phyloP scores from a whole-genome alignment of 148 eudicot species.

The Fallopia convolvulus region DNA sequence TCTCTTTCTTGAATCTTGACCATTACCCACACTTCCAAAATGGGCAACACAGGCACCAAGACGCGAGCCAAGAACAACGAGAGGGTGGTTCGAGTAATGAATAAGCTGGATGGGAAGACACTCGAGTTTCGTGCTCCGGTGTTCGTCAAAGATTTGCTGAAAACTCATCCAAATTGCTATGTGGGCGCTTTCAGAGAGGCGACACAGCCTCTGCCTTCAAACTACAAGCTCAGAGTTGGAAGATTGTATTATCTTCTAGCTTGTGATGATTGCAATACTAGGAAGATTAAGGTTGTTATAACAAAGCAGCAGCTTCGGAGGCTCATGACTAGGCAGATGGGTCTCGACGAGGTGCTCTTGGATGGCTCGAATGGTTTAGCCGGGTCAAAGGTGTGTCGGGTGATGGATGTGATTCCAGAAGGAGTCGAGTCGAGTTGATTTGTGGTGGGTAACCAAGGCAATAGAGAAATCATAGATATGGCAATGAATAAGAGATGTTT shows the following conservation, averaged over 20 bases:
- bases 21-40: not conserved
- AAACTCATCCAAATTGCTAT: constrained; percentile 21
- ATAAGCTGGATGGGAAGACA: constrained; percentile 36
- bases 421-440: constrained; percentile 13
- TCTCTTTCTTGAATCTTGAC: not conserved
- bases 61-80: constrained; percentile 11
- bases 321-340: constrained; percentile 28
- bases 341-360: constrained; percentile 22
- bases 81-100: constrained; percentile 31
- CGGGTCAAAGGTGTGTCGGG: not conserved
- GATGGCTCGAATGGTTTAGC: not conserved
- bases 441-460: not conserved
- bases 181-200: constrained; percentile 39
- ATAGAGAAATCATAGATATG: not conserved
- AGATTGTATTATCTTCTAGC: constrained; percentile 38
- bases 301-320: constrained; percentile 51
- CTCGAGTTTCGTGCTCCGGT: constrained; percentile 38
- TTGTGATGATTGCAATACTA: constrained; percentile 9
- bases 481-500: not conserved
- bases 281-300: constrained; percentile 56
- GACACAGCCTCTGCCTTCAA: constrained; percentile 30
- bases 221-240: constrained; percentile 34
- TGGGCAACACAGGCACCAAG: not conserved
- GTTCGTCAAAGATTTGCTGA: constrained; percentile 32
- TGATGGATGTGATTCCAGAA: constrained; percentile 34